Conservation (phyloP, 148 eudicot genomes). For the Fallopia convolvulus region DNA sequence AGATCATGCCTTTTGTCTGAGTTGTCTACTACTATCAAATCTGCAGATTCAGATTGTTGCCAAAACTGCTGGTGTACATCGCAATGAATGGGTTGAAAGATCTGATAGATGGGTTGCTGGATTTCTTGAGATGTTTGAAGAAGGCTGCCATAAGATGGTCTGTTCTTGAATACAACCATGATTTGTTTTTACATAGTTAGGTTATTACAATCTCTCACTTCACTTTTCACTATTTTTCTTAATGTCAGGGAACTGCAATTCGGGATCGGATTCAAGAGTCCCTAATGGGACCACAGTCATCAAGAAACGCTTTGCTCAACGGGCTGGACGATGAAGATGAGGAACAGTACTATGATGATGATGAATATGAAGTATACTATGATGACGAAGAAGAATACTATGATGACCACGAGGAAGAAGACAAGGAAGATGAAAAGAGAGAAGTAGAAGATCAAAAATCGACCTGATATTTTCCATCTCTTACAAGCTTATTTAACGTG, state of each 20-base stretch:
- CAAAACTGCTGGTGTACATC: slow-evolving; percentile 35
- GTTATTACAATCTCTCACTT: neutral
- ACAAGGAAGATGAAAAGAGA: neutral
- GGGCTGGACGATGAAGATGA: slow-evolving; percentile 29
- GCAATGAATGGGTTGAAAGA: slow-evolving; percentile 69
- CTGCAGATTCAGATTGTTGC: slow-evolving; percentile 54
- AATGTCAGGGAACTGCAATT: slow-evolving; percentile 61
- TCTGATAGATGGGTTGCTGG: slow-evolving; percentile 82
- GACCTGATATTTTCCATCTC: neutral
- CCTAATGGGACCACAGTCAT: slow-evolving; percentile 23
- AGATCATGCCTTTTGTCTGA: neutral
- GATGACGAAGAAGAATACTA: slow-evolving; percentile 3
- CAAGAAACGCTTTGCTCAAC: slow-evolving; percentile 24
- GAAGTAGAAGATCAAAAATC: neutral
- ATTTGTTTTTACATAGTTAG: neutral
- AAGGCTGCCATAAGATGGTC: slow-evolving; percentile 82
- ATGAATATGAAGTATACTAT: slow-evolving; percentile 23
- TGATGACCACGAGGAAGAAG: slow-evolving; percentile 8
- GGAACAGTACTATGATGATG: slow-evolving; percentile 31
- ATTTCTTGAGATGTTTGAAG: slow-evolving; percentile 83
- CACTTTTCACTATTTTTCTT: neutral
- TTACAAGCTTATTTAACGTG: neutral
- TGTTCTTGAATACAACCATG: neutral
- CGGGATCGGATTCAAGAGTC: slow-evolving; percentile 62
- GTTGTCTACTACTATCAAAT: neutral